Evolutionary conservation across 208 protist species (phyloP).

Genomic region (Acanthamoeba divionensis): DNA sequence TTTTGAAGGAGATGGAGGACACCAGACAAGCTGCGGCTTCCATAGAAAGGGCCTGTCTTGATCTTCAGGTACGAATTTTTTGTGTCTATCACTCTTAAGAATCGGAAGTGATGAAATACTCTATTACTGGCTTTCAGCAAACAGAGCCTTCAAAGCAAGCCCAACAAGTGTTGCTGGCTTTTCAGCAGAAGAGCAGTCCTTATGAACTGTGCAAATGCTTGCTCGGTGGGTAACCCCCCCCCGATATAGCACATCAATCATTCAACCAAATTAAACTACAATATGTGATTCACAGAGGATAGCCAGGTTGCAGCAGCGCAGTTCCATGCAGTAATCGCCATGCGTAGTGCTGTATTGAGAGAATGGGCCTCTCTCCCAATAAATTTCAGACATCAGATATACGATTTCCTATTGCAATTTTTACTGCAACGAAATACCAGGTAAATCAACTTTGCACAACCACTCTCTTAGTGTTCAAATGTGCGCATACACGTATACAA

Average conservation of each 20-base stretch:
- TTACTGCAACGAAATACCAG: not conserved
- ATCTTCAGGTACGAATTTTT: not conserved
- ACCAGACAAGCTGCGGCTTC: not conserved
- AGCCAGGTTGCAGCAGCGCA: not conserved
- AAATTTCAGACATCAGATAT: not conserved
- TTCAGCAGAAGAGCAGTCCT: not conserved
- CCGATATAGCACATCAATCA: not conserved
- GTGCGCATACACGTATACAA: not conserved
- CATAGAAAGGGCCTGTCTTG: not conserved
- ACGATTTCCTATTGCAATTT: not conserved
- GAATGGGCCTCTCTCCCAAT: not conserved
- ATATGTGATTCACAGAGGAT: not conserved
- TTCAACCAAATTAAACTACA: not conserved
- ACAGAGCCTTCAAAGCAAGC: not conserved
- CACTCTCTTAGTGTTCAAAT: not conserved
- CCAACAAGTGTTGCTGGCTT: not conserved
- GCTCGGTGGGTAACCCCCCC: not conserved
- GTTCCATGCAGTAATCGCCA: not conserved
- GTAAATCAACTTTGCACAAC: not conserved
- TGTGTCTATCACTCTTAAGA: not conserved
- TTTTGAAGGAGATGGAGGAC: not conserved
- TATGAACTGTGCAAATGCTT: slow-evolving; percentile 13
- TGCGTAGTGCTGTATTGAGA: not conserved
- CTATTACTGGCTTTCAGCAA: not conserved
- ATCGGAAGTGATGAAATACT: not conserved